phyloP scores from a whole-genome alignment of 306 rosid species.

The Prunus dulcis region DNA sequence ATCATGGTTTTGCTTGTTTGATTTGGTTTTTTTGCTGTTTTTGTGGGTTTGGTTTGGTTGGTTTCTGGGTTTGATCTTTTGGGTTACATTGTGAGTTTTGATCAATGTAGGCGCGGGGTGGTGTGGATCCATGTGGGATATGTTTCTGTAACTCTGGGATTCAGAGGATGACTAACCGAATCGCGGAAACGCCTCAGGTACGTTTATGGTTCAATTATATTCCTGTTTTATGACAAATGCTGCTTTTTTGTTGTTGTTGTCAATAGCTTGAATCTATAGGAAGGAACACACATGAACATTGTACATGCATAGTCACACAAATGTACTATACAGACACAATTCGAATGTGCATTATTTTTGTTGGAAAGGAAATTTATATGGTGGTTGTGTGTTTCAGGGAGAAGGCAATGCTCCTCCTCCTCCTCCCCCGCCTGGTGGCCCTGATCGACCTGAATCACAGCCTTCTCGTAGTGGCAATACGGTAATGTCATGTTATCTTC shows the following conservation, averaged over 20 bases:
- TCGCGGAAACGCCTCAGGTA: constrained; percentile 61
- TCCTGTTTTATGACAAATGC: neutral
- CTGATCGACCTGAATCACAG: constrained; percentile 40
- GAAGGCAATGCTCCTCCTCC: constrained; percentile 41
- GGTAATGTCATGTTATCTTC: constrained; percentile 39
- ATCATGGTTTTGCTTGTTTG: neutral
- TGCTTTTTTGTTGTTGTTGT: neutral
- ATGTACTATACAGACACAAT: neutral
- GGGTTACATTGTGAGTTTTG: constrained; percentile 26
- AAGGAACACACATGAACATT: neutral
- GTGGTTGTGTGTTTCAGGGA: constrained; percentile 45
- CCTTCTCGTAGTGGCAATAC: constrained; percentile 45
- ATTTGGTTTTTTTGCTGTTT: neutral
- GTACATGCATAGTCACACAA: neutral
- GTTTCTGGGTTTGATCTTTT: constrained; percentile 12
- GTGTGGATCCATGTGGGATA: constrained; percentile 33
- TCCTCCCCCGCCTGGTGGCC: constrained; percentile 45
- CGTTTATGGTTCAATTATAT: neutral
- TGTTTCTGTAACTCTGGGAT: constrained; percentile 55
- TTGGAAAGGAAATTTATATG: neutral
- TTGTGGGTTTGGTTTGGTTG: constrained; percentile 1
- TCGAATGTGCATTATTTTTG: neutral
- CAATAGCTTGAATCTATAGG: neutral
- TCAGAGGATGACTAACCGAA: constrained; percentile 68
- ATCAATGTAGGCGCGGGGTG: constrained; percentile 36